phyloP scores from a whole-genome alignment of 2,329 filamentous ascomycete species.

The Aciculosporium take region DNA sequence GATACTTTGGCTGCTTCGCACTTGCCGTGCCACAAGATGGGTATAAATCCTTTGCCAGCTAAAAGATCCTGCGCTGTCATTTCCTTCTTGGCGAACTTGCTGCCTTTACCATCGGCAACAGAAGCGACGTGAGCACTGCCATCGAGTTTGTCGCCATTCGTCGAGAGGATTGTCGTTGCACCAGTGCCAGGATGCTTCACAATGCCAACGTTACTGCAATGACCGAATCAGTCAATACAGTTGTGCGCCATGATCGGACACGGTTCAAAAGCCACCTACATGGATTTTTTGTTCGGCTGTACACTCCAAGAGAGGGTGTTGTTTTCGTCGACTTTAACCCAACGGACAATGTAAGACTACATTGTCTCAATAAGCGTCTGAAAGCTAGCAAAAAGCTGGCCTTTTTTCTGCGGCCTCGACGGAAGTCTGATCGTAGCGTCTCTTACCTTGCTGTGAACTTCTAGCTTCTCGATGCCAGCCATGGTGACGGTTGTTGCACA shows the following conservation, averaged over 20 bases:
- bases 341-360: conserved; percentile 94
- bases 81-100: conserved; percentile 41
- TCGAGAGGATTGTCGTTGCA: conserved; percentile 30
- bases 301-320: conserved; percentile 96
- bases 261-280: conserved; percentile 32
- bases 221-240: conserved; percentile 8
- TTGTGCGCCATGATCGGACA: not conserved
- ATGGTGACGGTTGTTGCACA: conserved; percentile 29
- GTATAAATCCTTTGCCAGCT: conserved; percentile 51
- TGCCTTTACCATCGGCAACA: conserved; percentile 29
- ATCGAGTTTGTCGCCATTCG: conserved; percentile 29
- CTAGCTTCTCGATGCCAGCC: conserved; percentile 91
- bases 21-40: conserved; percentile 79
- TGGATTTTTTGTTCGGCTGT: conserved; percentile 93
- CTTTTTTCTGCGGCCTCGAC: not conserved
- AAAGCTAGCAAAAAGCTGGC: not conserved
- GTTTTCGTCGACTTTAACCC: conserved; percentile 80
- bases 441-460: conserved; percentile 86
- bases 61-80: conserved; percentile 48
- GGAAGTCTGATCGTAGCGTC: not conserved
- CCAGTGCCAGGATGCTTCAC: conserved; percentile 86
- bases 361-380: conserved; percentile 9
- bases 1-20: conserved; percentile 94
- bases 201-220: conserved; percentile 72
- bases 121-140: conserved; percentile 30